phyloP scores from a whole-genome alignment of 805 yeast species.

The Candida methanosorbosa region DNA sequence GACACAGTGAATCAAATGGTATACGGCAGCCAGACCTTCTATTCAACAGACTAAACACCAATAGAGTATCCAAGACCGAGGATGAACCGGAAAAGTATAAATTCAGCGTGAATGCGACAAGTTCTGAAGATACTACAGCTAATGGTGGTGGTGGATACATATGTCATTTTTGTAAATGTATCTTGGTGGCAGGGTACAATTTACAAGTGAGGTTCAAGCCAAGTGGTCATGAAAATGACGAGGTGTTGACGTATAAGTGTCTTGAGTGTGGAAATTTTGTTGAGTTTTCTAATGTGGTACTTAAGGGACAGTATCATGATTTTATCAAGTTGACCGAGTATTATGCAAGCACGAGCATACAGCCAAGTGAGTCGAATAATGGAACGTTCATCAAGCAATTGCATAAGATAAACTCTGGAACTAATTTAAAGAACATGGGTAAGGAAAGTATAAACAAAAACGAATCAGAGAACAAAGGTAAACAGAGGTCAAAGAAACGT shows the following conservation, averaged over 20 bases:
- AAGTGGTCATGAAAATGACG: conserved; percentile 1
- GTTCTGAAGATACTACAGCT: too few species aligned
- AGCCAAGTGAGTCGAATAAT: too few species aligned
- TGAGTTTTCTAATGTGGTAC: too few species aligned
- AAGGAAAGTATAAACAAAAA: too few species aligned
- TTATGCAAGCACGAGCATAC: too few species aligned
- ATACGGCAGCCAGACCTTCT: conserved; percentile 12
- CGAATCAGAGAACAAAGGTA: too few species aligned
- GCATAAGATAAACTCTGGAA: background rate
- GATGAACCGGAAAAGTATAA: too few species aligned
- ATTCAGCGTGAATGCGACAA: too few species aligned
- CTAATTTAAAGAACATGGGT: too few species aligned
- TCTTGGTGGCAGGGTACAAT: conserved; percentile 14
- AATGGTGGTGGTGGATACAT: too few species aligned
- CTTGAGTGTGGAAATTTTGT: conserved; percentile 11
- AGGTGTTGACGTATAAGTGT: conserved; percentile 13
- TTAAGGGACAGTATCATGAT: too few species aligned
- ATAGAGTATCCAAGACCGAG: background rate
- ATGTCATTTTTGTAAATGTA: conserved; percentile 9
- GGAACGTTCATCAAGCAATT: background rate
- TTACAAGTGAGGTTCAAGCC: conserved; percentile 8
- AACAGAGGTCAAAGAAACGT: background rate
- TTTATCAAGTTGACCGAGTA: too few species aligned
- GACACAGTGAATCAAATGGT: conserved; percentile 6
- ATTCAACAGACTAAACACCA: conserved; percentile 5